Evolutionary conservation across 192 early-diverging fungal species (phyloP).

Genomic region (Podila clonocystis): DNA sequence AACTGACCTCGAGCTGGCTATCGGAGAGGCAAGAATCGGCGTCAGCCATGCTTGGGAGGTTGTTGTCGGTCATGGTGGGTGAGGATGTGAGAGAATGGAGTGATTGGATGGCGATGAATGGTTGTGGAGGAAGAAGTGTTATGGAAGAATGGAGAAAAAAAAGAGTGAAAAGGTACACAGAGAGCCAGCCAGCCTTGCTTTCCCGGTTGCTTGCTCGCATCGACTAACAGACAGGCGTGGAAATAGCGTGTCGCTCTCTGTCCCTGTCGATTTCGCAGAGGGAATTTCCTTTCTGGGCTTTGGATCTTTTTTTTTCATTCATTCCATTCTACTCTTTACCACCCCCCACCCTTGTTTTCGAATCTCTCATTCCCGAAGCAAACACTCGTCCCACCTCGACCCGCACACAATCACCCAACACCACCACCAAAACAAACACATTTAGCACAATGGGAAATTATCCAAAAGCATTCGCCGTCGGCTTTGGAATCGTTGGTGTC

Average conservation of each 20-base stretch:
- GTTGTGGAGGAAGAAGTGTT: not conserved
- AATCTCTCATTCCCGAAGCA: not conserved
- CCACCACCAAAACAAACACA: not conserved
- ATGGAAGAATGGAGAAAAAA: not conserved
- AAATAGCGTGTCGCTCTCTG: not conserved
- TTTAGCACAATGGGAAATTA: conserved; percentile 52
- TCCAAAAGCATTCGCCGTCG: conserved; percentile 55
- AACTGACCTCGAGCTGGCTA: conserved; percentile 45
- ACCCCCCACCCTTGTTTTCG: not conserved
- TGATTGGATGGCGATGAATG: not conserved
- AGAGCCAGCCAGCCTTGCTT: too few relatives aligned
- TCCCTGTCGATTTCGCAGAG: not conserved
- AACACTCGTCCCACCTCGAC: not conserved
- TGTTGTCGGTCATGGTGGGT: conserved; percentile 35
- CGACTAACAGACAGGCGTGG: not conserved
- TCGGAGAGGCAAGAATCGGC: conserved; percentile 49
- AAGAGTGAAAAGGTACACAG: not conserved
- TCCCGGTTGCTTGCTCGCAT: too few relatives aligned
- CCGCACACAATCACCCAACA: not conserved
- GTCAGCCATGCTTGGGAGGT: conserved; percentile 40
- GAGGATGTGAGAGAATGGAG: not conserved
- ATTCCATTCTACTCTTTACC: not conserved
- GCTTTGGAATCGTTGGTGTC: conserved; percentile 54
- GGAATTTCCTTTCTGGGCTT: conserved; percentile 16
- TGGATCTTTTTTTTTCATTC: conserved; percentile 1